A percentile compares a stretch with the other conserved stretches of the same genome.
Evolutionary conservation across 306 rosid species (phyloP).

Genomic region (Cyclanthera cordifolia): DNA sequence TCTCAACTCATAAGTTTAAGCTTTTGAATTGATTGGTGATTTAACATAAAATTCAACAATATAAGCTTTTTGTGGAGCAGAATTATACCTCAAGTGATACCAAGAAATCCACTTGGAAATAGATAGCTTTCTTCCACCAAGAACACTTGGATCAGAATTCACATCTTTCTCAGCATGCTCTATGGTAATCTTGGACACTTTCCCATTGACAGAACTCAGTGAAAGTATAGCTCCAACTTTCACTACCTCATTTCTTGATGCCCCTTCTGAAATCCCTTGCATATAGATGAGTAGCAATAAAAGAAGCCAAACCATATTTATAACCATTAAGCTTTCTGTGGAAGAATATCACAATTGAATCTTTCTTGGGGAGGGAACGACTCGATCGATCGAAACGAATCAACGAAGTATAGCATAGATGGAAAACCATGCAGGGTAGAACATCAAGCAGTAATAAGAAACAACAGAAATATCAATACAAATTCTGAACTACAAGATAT

Average conservation of each 20-base stretch:
- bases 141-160: slow-evolving; percentile 38
- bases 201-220: slow-evolving; percentile 26
- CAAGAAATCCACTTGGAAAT: slow-evolving; percentile 38
- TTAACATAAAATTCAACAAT: too few species aligned
- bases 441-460: not conserved
- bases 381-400: not conserved
- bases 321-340: slow-evolving; percentile 7
- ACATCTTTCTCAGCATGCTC: slow-evolving; percentile 40
- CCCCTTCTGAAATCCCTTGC: slow-evolving; percentile 21
- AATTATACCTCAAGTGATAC: slow-evolving; percentile 35
- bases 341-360: too few species aligned
- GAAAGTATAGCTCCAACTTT: slow-evolving; percentile 38
- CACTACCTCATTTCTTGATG: slow-evolving; percentile 28
- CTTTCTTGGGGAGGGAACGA: too few species aligned
- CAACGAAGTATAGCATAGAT: not conserved
- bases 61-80: not conserved
- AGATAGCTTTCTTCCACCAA: slow-evolving; percentile 33
- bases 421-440: not conserved
- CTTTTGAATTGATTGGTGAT: too few species aligned
- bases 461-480: not conserved
- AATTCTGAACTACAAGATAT: not conserved
- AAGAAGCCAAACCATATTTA: slow-evolving; percentile 26
- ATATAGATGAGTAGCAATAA: slow-evolving; percentile 17
- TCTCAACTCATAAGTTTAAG: too few species aligned
- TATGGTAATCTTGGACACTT: slow-evolving; percentile 33